Base-by-base conservation (phyloP, 306 rosid species). In the Cucumis hystrix region DNA sequence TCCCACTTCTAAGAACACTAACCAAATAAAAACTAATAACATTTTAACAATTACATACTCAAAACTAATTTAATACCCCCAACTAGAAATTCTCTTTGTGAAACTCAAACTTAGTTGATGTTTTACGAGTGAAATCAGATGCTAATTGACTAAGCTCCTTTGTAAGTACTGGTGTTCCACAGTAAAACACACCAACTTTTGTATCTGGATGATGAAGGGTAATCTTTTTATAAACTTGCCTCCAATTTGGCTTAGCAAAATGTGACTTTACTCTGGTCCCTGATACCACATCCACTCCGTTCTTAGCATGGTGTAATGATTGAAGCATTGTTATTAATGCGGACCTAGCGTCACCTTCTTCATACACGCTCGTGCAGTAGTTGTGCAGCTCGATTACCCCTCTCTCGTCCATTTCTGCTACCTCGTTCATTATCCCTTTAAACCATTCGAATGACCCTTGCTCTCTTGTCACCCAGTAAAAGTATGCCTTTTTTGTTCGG, bases 371-470 rank as follows among this genome's bases (percentile, higher is more conserved):
- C 3, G 91, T 88, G 77, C 91, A 88, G 65, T 88, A 88, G 45
- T 88, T 88, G 83, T 88, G 91, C 0, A 88, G 61, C 74, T 88
- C 91, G 0, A 88, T 88, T 63, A 82, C 51, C 0, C 80, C 85
- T 54, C 83, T 74, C 67, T 84, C 83, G 37, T 88, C 91, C 83
- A 86, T 83, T 78, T 88, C 91, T 0, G 86, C 87, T 21, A 88
- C 91, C 65, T 88, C 89, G n/a, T 88, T 77, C 73, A 88, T 75
- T 2, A 88, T 86, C 54, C 87, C 89, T 77, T 79, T 88, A 81
- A 88, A 88, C 91, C 91, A 88, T 28, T 88, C 89, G 63, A 88
- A 88, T 5, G 88, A 87, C 0, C 91, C 91, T 28, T 88, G 91
- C 30, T 88, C 91, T 8, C 91, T 37, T 0, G 89, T 88, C 64